Percentiles rank a stretch among this genome's conserved stretches.
These are phyloP conservation scores for Syzygium oleosum DNA, from an alignment of 345 rosid genomes.

Conservation along the genomic window DNA sequence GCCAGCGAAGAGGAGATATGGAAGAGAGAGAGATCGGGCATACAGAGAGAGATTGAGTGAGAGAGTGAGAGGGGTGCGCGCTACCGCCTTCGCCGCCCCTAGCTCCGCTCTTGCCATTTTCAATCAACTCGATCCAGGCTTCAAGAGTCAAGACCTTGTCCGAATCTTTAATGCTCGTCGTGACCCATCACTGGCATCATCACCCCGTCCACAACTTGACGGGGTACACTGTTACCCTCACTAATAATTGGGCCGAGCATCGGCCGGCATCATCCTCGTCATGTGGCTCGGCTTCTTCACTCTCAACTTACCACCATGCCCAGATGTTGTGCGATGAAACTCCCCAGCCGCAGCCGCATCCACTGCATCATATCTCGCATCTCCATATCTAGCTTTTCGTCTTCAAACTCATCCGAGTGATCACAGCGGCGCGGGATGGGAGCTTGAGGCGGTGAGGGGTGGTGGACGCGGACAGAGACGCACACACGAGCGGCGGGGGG, in stretches of 20 bases:
- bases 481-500: not conserved
- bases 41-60: too few relatives aligned
- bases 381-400: not conserved
- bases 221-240: too few relatives aligned
- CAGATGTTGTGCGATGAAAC: not conserved
- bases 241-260: too few relatives aligned
- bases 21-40: too few relatives aligned
- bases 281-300: too few relatives aligned
- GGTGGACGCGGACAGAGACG: not conserved
- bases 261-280: too few relatives aligned
- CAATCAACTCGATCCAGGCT: not conserved
- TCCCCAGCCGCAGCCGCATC: not conserved
- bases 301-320: conserved; percentile 12
- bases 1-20: too few relatives aligned
- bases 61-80: not conserved
- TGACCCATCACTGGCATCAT: not conserved
- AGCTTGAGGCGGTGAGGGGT: not conserved
- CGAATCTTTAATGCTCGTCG: not conserved
- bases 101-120: not conserved
- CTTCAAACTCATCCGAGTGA: not conserved
- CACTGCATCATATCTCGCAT: not conserved
- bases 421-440: not conserved
- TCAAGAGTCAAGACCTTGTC: not conserved
- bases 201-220: too few relatives aligned
- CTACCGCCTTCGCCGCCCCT: not conserved